Evolutionary conservation across 2,329 filamentous ascomycete genomes (phyloP), one percentile per base, ranked within the genome.

Genomic region (Magnaporthales sp.): DNA sequence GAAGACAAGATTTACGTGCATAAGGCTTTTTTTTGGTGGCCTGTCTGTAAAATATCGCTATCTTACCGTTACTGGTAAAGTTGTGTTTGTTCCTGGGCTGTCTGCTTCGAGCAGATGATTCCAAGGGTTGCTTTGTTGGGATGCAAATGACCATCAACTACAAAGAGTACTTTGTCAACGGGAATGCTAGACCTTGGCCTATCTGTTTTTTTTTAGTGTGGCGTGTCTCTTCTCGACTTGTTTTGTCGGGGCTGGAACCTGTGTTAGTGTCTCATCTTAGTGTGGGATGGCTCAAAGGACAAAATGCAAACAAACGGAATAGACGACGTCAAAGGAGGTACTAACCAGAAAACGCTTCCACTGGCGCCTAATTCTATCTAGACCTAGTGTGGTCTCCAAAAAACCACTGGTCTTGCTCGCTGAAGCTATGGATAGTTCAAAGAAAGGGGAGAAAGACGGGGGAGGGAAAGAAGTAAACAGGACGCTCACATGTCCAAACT

Each of bases 1-100:
- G 68, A 76, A 74, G 66, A 26, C 19, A 11, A 29, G 26, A 6
- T 22, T 29, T 19, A 22, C 56, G 11, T 27, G 10, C 10, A 61
- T 29, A 19, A 46, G 3, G 15, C 38, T 19, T 46, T 38, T 32
- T 32, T 63, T 63, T 63, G 62, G 24, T 65, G 1, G 64, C 29
- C 10, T 31, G n/a, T 19, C 4, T n/a, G 38, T 46, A 46, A 46
- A n/a, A n/a, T n/a, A n/a, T 46, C 38, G 19, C 38, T 19, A n/a
- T n/a, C 15, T 46, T 6, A n/a, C 38, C 2, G 38, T 4, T 46
- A n/a, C n/a, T n/a, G n/a, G n/a, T n/a, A 19, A 46, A n/a, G 38
- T 19, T 46, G 7, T 46, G 38, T 46, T 46, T n/a, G 38, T 46
- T 46, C 38, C 3, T 46, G 2, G 8, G 38, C 10, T 46, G 38